Conservation (phyloP, 2,329 filamentous ascomycete genomes). For the Hymenoscyphus fraxineus region DNA sequence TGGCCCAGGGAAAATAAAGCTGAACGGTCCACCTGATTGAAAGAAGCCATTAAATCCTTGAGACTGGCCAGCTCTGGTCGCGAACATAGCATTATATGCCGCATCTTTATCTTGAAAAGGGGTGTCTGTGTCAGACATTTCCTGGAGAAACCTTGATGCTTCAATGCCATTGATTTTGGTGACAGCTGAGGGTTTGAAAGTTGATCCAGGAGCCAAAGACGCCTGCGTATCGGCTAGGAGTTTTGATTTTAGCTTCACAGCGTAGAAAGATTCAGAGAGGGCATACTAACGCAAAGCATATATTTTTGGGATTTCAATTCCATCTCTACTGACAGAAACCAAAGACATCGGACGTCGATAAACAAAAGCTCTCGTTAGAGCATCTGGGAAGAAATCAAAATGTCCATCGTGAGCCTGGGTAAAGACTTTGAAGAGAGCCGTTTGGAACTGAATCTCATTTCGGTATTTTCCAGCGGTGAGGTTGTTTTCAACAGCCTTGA, state of each 20-base stretch:
- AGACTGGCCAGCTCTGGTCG: conserved; percentile 34
- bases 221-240: conserved; percentile 4
- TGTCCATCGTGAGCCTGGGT: conserved; percentile 60
- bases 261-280: background rate
- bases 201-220: conserved; percentile 28
- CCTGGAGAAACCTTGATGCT: conserved; percentile 44
- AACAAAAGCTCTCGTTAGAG: conserved; percentile 42
- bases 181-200: conserved; percentile 44
- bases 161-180: conserved; percentile 51
- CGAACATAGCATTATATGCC: conserved; percentile 39
- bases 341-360: conserved; percentile 46
- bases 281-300: conserved; percentile 14
- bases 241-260: background rate
- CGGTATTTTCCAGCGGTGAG: conserved; percentile 39
- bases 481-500: conserved; percentile 42
- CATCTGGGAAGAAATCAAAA: conserved; percentile 42
- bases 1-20: conserved; percentile 36
- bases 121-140: conserved; percentile 37
- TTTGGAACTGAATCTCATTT: conserved; percentile 52
- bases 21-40: conserved; percentile 4
- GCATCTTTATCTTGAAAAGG: conserved; percentile 36
- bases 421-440: conserved; percentile 49
- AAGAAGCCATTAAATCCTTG: conserved; percentile 19
- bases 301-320: conserved; percentile 51
- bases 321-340: conserved; percentile 57